These are phyloP conservation scores for Podospora anserina DNA, from an alignment of 495 filamentous ascomycete species.

Conservation along the genomic window DNA sequence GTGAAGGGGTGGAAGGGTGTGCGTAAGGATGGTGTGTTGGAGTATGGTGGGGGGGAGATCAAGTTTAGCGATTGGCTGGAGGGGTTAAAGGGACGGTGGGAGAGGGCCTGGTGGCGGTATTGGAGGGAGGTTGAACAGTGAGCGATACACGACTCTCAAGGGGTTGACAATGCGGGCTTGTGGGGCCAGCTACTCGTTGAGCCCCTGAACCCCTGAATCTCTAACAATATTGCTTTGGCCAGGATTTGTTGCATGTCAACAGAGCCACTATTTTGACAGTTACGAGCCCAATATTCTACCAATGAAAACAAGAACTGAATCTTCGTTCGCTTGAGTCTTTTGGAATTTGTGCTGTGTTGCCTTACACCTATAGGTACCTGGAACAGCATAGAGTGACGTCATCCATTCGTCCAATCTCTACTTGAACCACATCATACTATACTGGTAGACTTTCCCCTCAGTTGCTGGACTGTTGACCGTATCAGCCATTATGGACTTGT, in stretches of 20 bases:
- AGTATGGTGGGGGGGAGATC: conserved; percentile 1
- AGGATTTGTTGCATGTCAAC: too few relatives aligned
- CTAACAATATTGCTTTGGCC: too few relatives aligned
- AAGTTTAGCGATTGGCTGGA: conserved; percentile 1
- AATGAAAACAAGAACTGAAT: too few relatives aligned
- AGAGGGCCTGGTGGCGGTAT: conserved; percentile 3
- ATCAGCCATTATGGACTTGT: background rate
- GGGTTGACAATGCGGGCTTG: too few relatives aligned
- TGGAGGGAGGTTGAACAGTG: conserved; percentile 8
- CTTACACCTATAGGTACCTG: background rate
- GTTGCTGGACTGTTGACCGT: background rate
- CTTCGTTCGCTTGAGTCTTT: too few relatives aligned
- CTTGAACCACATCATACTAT: background rate
- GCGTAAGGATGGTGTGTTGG: background rate
- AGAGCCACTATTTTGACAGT: too few relatives aligned
- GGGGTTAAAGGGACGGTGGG: conserved; percentile 1
- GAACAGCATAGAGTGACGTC: background rate
- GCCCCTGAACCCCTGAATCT: too few relatives aligned
- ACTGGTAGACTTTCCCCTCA: background rate
- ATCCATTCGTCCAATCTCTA: background rate
- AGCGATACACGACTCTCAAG: background rate
- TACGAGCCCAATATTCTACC: too few relatives aligned
- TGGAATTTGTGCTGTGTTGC: background rate
- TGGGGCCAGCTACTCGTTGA: too few relatives aligned
- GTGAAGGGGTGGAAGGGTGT: conserved; percentile 12